Evolutionary conservation across 495 filamentous ascomycete species (phyloP).

Genomic region (Penicillium canariense): DNA sequence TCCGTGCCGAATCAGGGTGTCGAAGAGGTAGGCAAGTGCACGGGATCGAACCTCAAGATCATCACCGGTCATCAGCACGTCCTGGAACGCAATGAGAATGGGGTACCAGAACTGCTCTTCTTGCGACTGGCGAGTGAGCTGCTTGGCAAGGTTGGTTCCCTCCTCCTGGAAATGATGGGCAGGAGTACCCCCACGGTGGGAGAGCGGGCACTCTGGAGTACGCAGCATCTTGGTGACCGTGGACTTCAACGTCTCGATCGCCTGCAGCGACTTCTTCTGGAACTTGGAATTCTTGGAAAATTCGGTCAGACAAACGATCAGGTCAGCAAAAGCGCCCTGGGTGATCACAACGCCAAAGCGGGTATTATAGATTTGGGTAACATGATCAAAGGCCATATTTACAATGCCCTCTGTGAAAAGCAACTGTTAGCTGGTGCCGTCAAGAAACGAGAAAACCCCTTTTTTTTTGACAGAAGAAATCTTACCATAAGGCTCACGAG

Average conservation of each 20-base stretch:
- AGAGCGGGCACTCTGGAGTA: conserved; percentile 93
- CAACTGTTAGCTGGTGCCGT: conserved; percentile 21
- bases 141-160: conserved; percentile 47
- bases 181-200: conserved; percentile 45
- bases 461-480: too few species aligned
- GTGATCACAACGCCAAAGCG: conserved; percentile 93
- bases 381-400: conserved; percentile 93
- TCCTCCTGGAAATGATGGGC: conserved; percentile 43
- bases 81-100: conserved; percentile 95
- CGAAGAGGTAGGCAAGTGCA: conserved; percentile 93
- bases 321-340: conserved; percentile 93
- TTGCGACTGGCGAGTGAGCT: conserved; percentile 60
- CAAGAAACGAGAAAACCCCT: not conserved
- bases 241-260: conserved; percentile 90
- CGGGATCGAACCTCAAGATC: conserved; percentile 93
- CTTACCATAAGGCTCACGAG: conserved; percentile 79
- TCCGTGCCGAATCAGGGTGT: conserved; percentile 84
- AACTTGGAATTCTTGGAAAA: conserved; percentile 98
- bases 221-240: conserved; percentile 91
- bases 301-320: conserved; percentile 93
- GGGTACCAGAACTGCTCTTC: conserved; percentile 99
- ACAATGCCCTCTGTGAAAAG: conserved; percentile 77
- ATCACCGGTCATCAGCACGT: conserved; percentile 98
- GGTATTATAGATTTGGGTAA: conserved; percentile 97
- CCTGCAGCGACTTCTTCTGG: conserved; percentile 95